Percentiles rank a stretch among this genome's conserved stretches.
phyloP scores from a whole-genome alignment of 2,329 filamentous ascomycete species.

The Neofusicoccum umdonicola region DNA sequence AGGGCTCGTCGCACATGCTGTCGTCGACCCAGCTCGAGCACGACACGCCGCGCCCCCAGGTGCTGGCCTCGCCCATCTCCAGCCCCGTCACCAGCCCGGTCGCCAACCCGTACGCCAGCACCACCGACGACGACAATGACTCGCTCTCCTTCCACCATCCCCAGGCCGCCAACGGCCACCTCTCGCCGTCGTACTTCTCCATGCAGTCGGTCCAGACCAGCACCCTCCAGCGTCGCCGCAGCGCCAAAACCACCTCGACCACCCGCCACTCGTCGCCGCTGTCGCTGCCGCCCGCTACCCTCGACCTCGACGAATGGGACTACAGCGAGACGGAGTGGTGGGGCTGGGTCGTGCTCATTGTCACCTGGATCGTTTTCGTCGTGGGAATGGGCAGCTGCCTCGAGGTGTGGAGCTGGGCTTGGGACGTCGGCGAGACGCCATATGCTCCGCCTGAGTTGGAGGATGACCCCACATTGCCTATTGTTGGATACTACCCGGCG shows the following conservation, averaged over 20 bases:
- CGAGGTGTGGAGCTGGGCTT: conserved; percentile 96
- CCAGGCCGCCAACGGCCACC: conserved; percentile 31
- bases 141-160: conserved; percentile 59
- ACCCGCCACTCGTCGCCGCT: conserved; percentile 17
- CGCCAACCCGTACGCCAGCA: conserved; percentile 62
- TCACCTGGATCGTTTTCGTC: conserved; percentile 95
- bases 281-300: conserved; percentile 20
- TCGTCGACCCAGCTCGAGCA: conserved; percentile 18
- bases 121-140: conserved; percentile 78
- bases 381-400: conserved; percentile 95
- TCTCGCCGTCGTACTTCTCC: conserved; percentile 36
- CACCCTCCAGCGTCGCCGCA: conserved; percentile 30
- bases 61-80: conserved; percentile 39
- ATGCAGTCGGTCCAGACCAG: conserved; percentile 36
- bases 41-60: conserved; percentile 29
- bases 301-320: conserved; percentile 65
- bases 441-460: conserved; percentile 94
- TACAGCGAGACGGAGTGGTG: conserved; percentile 96
- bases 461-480: conserved; percentile 90
- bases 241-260: conserved; percentile 23
- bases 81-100: conserved; percentile 45
- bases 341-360: conserved; percentile 89
- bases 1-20: conserved; percentile 12
- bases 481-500: conserved; percentile 95
- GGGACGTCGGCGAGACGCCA: conserved; percentile 95